Evolutionary conservation across 2,329 filamentous ascomycete genomes (phyloP), one percentile per base, ranked within the genome.

Genomic region (Calonectria montana): DNA sequence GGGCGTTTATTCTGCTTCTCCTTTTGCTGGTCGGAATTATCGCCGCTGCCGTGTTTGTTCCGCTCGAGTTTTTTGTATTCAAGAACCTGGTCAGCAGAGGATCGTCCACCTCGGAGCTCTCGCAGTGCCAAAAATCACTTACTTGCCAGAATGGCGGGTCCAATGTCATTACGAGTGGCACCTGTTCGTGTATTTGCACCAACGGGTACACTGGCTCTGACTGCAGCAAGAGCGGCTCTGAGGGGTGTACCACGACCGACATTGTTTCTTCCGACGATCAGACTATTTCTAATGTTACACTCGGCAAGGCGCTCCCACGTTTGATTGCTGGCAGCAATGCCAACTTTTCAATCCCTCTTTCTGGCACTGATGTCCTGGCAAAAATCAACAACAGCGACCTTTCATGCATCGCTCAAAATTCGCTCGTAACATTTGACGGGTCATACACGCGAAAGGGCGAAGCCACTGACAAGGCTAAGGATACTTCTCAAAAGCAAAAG

Each of bases 131-230:
- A 75, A 83, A 86, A 45, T 88, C 88, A 35, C 84, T 93, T 16
- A 88, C 87, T 0, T 98, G 96, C 80, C 85, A 89, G 65, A 98
- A 98, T 75, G 95, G 94, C 12, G 96, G 96, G 31, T 91, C 92
- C 21, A 95, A 92, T 67, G 89, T 96, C 18, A 83, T 95, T 23
- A 90, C 89, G 18, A 87, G 90, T 69, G 89, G 90, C 4, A 86
- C 89, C 23, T 98, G 96, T 84, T 93, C 92, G 15, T 99, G 96
- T 81, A 91, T 98, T 50, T 99, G 96, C 83, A 91, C 93, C 25
- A 95, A 97, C 78, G 95, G 96, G 1, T 98, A 96, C 81, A 96
- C 94, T 0, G 88, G 89, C 16, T 83, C 84, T 25, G 86, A 88
- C 71, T 91, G 90, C 79, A 87, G 86, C 6, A 81, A 83, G 27